Evolutionary conservation across 2,329 filamentous ascomycete genomes (phyloP).

Genomic region (Ceratocystis alfenasii): DNA sequence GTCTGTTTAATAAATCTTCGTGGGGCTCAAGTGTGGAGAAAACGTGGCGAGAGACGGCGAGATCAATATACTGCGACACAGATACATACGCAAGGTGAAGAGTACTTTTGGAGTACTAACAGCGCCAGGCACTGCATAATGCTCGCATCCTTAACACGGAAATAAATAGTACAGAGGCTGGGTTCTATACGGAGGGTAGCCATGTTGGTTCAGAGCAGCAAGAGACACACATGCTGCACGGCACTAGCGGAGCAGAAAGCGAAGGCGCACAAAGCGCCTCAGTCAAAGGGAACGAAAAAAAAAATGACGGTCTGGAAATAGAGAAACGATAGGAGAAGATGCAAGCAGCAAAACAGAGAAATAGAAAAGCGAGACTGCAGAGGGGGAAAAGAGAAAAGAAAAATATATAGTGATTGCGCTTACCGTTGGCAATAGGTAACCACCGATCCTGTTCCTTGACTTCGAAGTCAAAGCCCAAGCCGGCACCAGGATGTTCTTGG

Average conservation of each 20-base stretch:
- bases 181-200: not conserved
- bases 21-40: not conserved
- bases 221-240: not conserved
- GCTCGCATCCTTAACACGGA: not conserved
- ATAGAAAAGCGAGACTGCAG: too few relatives aligned
- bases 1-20: not conserved
- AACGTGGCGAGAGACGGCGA: not conserved
- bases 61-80: not conserved
- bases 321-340: not conserved
- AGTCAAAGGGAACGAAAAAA: not conserved
- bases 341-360: conserved; percentile 26
- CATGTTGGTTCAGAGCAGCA: not conserved
- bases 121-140: not conserved
- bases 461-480: conserved; percentile 82
- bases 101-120: not conserved
- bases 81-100: not conserved
- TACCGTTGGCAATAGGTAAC: conserved; percentile 99
- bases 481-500: conserved; percentile 64
- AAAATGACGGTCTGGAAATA: conserved; percentile 24
- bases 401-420: conserved; percentile 36
- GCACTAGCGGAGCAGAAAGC: not conserved
- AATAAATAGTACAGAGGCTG: not conserved
- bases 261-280: not conserved
- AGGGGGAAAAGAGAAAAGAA: too few relatives aligned
- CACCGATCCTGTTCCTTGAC: conserved; percentile 99